Evolutionary conservation across 148 eudicot species (phyloP).

Genomic region (Vaccinium vitisidaea): DNA sequence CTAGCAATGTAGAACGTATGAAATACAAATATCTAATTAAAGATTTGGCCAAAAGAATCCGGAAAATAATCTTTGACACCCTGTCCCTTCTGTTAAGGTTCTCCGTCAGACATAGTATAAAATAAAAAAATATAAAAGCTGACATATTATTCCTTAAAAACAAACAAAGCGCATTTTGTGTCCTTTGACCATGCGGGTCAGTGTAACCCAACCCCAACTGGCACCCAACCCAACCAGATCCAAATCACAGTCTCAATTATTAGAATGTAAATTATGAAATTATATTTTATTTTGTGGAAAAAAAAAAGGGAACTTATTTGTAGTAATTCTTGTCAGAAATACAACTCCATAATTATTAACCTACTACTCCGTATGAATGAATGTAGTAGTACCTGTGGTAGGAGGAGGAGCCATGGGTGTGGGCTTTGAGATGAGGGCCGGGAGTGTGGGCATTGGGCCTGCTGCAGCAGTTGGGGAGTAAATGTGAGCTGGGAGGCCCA

Average conservation of each 20-base stretch:
- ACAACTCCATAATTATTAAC: too few relatives aligned
- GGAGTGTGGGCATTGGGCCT: slow-evolving; percentile 43
- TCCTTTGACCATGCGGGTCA: slow-evolving; percentile 14
- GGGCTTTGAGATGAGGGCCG: slow-evolving; percentile 55
- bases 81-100: neutral
- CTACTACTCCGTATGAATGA: too few relatives aligned
- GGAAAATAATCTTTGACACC: neutral
- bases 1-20: too few relatives aligned
- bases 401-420: slow-evolving; percentile 39
- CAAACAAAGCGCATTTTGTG: neutral
- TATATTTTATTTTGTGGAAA: too few relatives aligned
- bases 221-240: slow-evolving; percentile 12
- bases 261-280: too few relatives aligned
- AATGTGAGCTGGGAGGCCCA: slow-evolving; percentile 63
- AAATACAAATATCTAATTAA: too few relatives aligned
- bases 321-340: too few relatives aligned
- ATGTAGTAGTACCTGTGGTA: slow-evolving; percentile 45
- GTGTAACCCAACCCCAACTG: slow-evolving; percentile 20
- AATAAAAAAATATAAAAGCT: neutral
- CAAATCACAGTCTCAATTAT: neutral
- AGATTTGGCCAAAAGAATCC: too few relatives aligned
- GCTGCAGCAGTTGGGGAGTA: slow-evolving; percentile 41
- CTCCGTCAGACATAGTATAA: neutral
- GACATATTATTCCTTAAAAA: neutral
- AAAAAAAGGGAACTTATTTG: too few relatives aligned